phyloP scores from a whole-genome alignment of 2,329 filamentous ascomycete genomes.

The Alternaria consortialis region DNA sequence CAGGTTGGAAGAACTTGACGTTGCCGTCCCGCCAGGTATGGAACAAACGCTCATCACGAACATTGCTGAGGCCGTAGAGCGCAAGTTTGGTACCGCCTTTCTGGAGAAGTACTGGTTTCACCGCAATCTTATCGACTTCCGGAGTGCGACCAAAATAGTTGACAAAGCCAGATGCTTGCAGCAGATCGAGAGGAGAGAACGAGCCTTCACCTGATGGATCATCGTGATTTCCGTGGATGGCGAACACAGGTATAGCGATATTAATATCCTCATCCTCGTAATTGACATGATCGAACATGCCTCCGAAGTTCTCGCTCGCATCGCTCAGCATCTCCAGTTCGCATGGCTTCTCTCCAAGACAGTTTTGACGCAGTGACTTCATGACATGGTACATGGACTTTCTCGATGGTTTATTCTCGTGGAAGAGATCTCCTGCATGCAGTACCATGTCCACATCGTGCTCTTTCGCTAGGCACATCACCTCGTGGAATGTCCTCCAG shows the following conservation, averaged over 20 bases:
- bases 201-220: constrained; percentile 97
- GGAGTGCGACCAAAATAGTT: constrained; percentile 96
- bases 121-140: constrained; percentile 90
- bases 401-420: constrained; percentile 96
- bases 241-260: constrained; percentile 95
- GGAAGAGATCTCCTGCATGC: constrained; percentile 92
- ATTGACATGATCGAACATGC: constrained; percentile 90
- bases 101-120: constrained; percentile 91
- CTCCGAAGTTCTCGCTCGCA: constrained; percentile 87
- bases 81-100: constrained; percentile 94
- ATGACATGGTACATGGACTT: constrained; percentile 98
- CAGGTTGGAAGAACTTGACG: constrained; percentile 91
- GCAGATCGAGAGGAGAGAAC: constrained; percentile 86
- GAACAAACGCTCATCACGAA: constrained; percentile 93
- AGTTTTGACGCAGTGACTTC: constrained; percentile 91
- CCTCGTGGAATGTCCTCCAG: constrained; percentile 95
- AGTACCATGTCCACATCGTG: constrained; percentile 98
- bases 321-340: constrained; percentile 95
- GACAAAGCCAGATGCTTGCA: constrained; percentile 88
- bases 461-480: constrained; percentile 86
- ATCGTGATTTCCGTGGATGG: constrained; percentile 98
- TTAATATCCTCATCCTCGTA: constrained; percentile 99
- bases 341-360: constrained; percentile 93
- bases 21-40: constrained; percentile 92
- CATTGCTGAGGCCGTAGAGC: constrained; percentile 93